Percentiles rank a stretch among this genome's conserved stretches.
Conservation (phyloP, 148 eudicot species). For the Camellia japonica region DNA sequence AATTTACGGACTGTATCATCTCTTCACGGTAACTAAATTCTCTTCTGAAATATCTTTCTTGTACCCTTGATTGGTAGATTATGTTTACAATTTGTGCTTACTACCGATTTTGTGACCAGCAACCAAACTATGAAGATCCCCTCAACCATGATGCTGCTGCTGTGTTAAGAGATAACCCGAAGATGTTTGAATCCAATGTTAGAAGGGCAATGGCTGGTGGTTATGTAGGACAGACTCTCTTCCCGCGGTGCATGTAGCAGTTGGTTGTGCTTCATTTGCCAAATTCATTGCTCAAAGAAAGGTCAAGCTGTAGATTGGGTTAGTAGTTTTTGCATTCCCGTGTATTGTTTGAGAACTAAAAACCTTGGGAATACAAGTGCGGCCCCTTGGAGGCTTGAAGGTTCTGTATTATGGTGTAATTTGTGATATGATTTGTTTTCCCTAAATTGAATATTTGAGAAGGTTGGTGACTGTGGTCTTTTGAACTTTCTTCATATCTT, state of each 20-base stretch:
- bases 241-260: slow-evolving; percentile 53
- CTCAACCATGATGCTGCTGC: slow-evolving; percentile 92
- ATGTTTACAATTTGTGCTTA: not conserved
- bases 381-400: not conserved
- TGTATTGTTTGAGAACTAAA: not conserved
- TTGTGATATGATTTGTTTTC: not conserved
- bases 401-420: not conserved
- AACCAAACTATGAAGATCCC: slow-evolving; percentile 95
- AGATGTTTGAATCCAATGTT: slow-evolving; percentile 70
- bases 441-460: not conserved
- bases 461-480: slow-evolving; percentile 7
- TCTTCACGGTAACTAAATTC: slow-evolving; percentile 64
- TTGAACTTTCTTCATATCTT: too few species aligned
- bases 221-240: slow-evolving; percentile 69
- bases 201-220: slow-evolving; percentile 91
- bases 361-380: not conserved
- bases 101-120: slow-evolving; percentile 36
- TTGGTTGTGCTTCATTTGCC: not conserved
- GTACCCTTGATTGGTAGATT: not conserved
- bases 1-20: slow-evolving; percentile 79
- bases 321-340: slow-evolving; percentile 1
- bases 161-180: slow-evolving; percentile 83
- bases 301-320: slow-evolving; percentile 5
- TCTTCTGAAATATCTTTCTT: not conserved
- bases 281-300: slow-evolving; percentile 4